Base-by-base conservation (phyloP, 2,329 filamentous ascomycete species). In the Hypoxylon sp. region DNA sequence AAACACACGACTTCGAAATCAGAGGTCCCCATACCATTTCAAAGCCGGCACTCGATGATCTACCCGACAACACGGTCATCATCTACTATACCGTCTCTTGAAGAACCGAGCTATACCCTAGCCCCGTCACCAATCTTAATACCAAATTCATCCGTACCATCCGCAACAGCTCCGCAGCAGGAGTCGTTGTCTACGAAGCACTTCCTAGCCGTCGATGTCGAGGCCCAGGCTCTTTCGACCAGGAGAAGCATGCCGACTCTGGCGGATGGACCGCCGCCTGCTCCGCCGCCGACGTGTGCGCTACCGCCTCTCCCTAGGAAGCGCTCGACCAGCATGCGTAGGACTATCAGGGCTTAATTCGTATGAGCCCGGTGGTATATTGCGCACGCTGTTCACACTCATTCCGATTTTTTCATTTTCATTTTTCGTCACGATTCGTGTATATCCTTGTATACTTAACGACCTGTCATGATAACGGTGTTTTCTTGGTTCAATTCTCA, bases 281-380 rank as follows among this genome's bases (percentile, higher is more conserved):
- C 79, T 13, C 85, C 85, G 6, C 85, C 85, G 4, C 85, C 85
- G 22, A 85, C 78, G 10, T 81, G 81, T 66, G 84, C 85, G 13
- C 77, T 87, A 20, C 85, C 85, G 17, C 85, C 85, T 0, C 79
- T 86, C 39, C 84, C 84, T 4, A 75, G 70, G 44, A 78, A 75
- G 30, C 49, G 50, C 10, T 61, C 63, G 8, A 53, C 34, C 30
- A 67, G 46, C 30, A 58, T 47, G 20, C 48, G 46, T 26, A 59
- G 58, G 49, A 56, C 51, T 26, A 57, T 68, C 30, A 59, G 37
- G 22, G 34, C 56, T 26, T 72, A 19, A 69, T 46, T 6, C 15
- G 30, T 24, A 8, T 22, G n/a, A n/a, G n/a, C n/a, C n/a, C 52
- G 28, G 17, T 30, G 8, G 19, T 15, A 20, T 37, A 56, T 52